phyloP scores from a whole-genome alignment of 306 rosid genomes.

The Lathyrus tuberosus region DNA sequence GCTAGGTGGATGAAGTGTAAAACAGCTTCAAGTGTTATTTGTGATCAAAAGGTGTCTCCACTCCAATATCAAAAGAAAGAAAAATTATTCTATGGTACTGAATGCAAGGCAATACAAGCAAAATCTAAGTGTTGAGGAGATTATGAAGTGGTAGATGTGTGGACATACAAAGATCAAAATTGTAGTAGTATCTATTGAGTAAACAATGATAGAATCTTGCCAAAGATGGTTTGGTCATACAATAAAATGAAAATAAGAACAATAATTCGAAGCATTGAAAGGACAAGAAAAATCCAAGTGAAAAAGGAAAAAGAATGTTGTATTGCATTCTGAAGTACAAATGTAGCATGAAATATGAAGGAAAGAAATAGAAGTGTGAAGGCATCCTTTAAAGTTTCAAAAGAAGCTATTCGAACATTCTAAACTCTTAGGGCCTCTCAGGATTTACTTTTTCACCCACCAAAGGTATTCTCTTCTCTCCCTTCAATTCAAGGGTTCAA shows the following conservation, averaged over 20 bases:
- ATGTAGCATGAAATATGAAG: background rate
- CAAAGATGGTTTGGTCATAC: background rate
- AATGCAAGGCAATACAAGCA: background rate
- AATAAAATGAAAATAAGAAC: background rate
- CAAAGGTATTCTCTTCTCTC: background rate
- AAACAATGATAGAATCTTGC: background rate
- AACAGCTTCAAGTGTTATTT: background rate
- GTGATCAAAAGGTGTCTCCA: background rate
- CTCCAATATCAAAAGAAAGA: background rate
- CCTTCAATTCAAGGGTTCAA: background rate
- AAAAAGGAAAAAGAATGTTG: background rate
- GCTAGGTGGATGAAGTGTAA: constrained; percentile 5
- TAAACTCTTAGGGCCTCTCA: background rate
- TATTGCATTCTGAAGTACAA: background rate
- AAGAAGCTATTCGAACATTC: background rate
- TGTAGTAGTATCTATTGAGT: background rate
- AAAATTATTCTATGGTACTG: background rate
- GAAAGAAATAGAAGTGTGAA: background rate
- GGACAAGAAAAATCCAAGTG: constrained; percentile 1
- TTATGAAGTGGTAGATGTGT: background rate
- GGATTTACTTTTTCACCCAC: background rate
- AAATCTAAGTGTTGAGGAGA: background rate
- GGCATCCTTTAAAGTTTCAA: constrained; percentile 7
- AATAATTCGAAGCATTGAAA: constrained; percentile 13
- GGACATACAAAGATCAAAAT: background rate